phyloP scores from a whole-genome alignment of 2,329 filamentous ascomycete genomes.

The Neonectria ditissima region DNA sequence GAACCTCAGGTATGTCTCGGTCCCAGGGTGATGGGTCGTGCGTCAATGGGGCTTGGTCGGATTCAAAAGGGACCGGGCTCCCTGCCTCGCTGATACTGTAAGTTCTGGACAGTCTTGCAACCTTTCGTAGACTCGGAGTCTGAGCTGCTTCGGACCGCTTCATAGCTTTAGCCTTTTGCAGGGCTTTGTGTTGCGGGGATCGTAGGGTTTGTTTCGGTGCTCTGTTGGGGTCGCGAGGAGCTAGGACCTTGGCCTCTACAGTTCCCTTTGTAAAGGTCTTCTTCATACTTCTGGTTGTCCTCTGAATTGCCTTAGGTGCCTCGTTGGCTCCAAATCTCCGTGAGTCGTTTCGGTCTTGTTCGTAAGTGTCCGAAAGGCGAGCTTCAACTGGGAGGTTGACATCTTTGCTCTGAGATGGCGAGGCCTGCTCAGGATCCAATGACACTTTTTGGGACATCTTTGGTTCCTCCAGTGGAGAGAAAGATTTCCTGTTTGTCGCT shows the following conservation, averaged over 20 bases:
- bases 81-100: conserved; percentile 46
- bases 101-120: conserved; percentile 31
- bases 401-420: background rate
- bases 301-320: background rate
- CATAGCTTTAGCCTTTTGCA: background rate
- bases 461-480: background rate
- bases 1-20: background rate
- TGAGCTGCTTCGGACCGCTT: background rate
- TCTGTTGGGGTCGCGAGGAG: conserved; percentile 18
- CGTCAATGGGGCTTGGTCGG: background rate
- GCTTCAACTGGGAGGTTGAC: background rate
- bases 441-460: background rate
- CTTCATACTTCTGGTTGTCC: conserved; percentile 17
- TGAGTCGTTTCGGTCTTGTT: background rate
- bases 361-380: background rate
- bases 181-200: background rate
- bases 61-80: conserved; percentile 40
- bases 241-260: background rate
- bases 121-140: conserved; percentile 19
- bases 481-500: background rate
- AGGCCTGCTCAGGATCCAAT: background rate
- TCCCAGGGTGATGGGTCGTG: conserved; percentile 1
- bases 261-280: background rate
- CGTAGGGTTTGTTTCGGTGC: background rate
- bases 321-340: background rate